Evolutionary conservation across 2,329 filamentous ascomycete genomes (phyloP), one percentile per base, ranked within the genome.

Genomic region (Alternaria sp.): DNA sequence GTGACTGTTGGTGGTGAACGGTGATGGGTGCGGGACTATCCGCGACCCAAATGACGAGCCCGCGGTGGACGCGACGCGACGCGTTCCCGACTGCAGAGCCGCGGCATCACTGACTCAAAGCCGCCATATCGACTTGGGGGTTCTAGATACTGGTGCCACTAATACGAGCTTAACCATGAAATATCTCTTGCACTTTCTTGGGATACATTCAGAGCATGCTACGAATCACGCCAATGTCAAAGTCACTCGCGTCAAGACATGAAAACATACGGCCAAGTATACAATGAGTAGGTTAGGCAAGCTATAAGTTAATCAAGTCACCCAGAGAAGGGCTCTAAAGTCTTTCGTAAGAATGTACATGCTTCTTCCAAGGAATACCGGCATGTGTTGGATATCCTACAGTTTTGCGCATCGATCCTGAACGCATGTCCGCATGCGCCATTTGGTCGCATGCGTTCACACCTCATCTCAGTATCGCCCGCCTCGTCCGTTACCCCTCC

Each of bases 401-500:
- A 44, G 13, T 12, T 30, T 30, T 53, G n/a, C 10, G 19, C 45
- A 28, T 19, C 19, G 25, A 15, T n/a, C 13, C 8, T 23, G 30
- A 51, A 32, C 30, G 43, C 8, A 50, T 30, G 19, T 49, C 23
- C 44, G 45, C 30, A 51, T 17, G 15, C n/a, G 7, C 49, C 19
- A 28, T 21, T n/a, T 40, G n/a, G 6, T 9, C 45, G 32, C 25
- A 19, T 15, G n/a, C 51, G n/a, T 44, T 17, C n/a, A 26, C 12
- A 32, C 12, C 21, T 46, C 1, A 19, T 36, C 30, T 63, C 50
- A 67, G 36, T 67, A 68, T 45, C 67, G 49, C 15, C 70, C 71
- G 15, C 69, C 68, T 36, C 65, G 70, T 46, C 61, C 62, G 36
- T 51, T 45, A 13, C 63, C 68, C 15, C 68, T 61, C 53, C 69